phyloP scores from a whole-genome alignment of 2,329 filamentous ascomycete genomes.

The Neoarthrinium moseri region DNA sequence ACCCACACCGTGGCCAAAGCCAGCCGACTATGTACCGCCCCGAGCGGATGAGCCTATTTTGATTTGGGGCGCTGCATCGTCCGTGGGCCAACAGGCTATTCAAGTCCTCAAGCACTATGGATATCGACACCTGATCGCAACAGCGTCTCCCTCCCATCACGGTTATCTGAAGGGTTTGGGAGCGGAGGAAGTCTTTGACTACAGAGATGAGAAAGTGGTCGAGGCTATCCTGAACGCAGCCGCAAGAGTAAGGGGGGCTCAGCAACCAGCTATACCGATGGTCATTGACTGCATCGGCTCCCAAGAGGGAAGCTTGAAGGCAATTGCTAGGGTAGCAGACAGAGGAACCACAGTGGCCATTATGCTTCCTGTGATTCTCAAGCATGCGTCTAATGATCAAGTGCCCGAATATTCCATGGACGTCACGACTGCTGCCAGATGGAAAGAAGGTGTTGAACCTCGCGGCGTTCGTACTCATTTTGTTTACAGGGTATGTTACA shows the following conservation, averaged over 20 bases:
- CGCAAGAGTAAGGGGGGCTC: constrained; percentile 10
- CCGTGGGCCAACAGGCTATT: constrained; percentile 48
- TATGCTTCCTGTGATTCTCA: constrained; percentile 58
- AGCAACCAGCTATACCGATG: constrained; percentile 34
- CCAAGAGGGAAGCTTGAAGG: constrained; percentile 42
- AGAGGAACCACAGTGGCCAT: constrained; percentile 52
- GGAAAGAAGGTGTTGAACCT: constrained; percentile 51
- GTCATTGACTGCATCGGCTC: constrained; percentile 58
- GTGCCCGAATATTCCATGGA: constrained; percentile 56
- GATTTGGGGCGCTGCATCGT: constrained; percentile 52
- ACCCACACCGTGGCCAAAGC: constrained; percentile 56
- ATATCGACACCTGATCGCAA: constrained; percentile 48
- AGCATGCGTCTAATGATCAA: constrained; percentile 44
- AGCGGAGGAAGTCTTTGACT: constrained; percentile 44
- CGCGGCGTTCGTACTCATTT: constrained; percentile 56
- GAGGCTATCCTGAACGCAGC: constrained; percentile 26
- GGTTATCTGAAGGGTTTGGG: constrained; percentile 40
- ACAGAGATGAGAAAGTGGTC: constrained; percentile 35
- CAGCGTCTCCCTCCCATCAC: constrained; percentile 45
- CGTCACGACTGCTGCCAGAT: constrained; percentile 38
- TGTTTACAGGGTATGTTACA: constrained; percentile 42
- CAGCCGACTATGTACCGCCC: constrained; percentile 34
- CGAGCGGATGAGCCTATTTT: constrained; percentile 38
- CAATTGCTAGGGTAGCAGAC: constrained; percentile 49
- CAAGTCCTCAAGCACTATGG: constrained; percentile 53